A percentile compares a stretch with the other conserved stretches of the same genome.
These are phyloP conservation scores for Excoecaria cochinchinensis DNA, from an alignment of 345 rosid genomes.

Conservation along the genomic window DNA sequence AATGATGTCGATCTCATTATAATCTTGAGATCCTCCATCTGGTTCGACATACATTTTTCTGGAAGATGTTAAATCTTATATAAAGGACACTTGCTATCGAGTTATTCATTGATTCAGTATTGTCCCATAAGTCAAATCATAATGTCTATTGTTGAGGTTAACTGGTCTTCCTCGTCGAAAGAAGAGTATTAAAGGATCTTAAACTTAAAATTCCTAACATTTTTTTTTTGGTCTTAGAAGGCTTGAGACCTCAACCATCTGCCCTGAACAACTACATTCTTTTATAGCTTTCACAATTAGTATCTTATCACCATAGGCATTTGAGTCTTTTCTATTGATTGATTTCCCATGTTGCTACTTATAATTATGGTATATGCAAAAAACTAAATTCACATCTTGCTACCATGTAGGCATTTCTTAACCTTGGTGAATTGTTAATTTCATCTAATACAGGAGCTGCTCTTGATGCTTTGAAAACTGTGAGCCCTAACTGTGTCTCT, in stretches of 20 bases:
- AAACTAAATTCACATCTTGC: neutral
- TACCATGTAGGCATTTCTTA: conserved; percentile 72
- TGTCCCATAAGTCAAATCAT: neutral
- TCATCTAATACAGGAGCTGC: conserved; percentile 77
- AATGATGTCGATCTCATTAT: conserved; percentile 3
- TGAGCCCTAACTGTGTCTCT: conserved; percentile 31
- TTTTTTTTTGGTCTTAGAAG: neutral
- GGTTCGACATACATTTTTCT: conserved; percentile 9
- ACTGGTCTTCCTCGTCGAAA: neutral
- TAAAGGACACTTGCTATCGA: neutral
- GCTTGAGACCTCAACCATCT: neutral
- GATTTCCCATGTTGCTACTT: conserved; percentile 8
- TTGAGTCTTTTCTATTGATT: neutral
- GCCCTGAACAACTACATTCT: neutral
- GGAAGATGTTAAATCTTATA: neutral
- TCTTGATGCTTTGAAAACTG: conserved; percentile 88
- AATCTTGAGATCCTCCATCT: neutral
- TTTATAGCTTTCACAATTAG: neutral
- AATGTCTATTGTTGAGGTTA: neutral
- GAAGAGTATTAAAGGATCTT: neutral
- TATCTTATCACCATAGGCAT: neutral
- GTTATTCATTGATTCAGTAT: neutral
- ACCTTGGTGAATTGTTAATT: conserved; percentile 86
- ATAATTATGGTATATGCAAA: neutral
- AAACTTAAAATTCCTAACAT: neutral